phyloP scores from a whole-genome alignment of 1,139 yeast genomes.

The Hemisphaericaspora xylanilytica region DNA sequence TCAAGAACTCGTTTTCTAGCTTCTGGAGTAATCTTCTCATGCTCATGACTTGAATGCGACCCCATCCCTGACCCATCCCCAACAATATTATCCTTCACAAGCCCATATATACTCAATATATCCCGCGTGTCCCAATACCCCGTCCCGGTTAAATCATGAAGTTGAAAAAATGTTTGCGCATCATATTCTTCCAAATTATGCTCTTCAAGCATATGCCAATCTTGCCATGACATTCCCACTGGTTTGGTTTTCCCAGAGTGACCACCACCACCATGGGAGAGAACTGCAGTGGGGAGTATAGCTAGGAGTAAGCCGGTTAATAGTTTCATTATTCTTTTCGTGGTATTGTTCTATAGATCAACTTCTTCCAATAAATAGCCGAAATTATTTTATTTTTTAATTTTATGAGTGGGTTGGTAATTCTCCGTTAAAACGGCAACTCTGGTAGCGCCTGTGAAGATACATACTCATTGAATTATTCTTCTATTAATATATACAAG shows the following conservation, averaged over 20 bases:
- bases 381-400: too few species aligned
- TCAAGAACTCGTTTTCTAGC: slow-evolving; percentile 55
- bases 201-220: slow-evolving; percentile 89
- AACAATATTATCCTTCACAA: slow-evolving; percentile 65
- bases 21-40: slow-evolving; percentile 50
- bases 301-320: neutral
- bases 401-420: too few species aligned
- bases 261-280: slow-evolving; percentile 23
- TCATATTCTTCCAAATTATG: slow-evolving; percentile 76
- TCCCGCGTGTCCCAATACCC: slow-evolving; percentile 60
- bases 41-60: slow-evolving; percentile 55
- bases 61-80: slow-evolving; percentile 95
- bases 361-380: too few species aligned
- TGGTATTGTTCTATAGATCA: too few species aligned
- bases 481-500: too few species aligned
- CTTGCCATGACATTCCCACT: slow-evolving; percentile 60
- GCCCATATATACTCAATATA: slow-evolving; percentile 77
- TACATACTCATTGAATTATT: too few species aligned
- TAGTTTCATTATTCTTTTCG: neutral
- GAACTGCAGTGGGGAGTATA: slow-evolving; percentile 6
- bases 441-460: too few species aligned
- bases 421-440: too few species aligned
- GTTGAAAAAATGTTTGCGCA: slow-evolving; percentile 70
- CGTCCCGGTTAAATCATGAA: slow-evolving; percentile 66
- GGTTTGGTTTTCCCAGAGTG: slow-evolving; percentile 34